These are phyloP conservation scores for Russula emetica DNA, from an alignment of 768 basidiomycete genomes.

Conservation along the genomic window DNA sequence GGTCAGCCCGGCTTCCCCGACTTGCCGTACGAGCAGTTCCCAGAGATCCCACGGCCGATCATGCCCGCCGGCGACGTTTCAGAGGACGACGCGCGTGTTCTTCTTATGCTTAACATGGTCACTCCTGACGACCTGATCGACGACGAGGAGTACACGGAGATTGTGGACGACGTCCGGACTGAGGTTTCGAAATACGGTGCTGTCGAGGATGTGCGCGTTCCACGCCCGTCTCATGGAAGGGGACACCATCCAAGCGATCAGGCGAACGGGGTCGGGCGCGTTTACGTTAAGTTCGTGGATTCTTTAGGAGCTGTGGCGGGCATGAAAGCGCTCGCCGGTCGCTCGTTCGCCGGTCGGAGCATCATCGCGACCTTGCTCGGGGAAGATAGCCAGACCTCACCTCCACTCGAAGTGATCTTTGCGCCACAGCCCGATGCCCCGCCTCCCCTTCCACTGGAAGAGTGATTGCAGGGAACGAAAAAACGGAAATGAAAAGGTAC, in stretches of 20 bases:
- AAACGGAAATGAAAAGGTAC: slow-evolving; percentile 1
- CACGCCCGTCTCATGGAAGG: slow-evolving; percentile 60
- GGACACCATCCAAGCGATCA: slow-evolving; percentile 50
- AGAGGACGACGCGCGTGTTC: slow-evolving; percentile 58
- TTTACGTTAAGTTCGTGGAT: slow-evolving; percentile 84
- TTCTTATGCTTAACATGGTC: slow-evolving; percentile 99
- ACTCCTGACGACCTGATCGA: slow-evolving; percentile 84
- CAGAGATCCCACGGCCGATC: slow-evolving; percentile 81
- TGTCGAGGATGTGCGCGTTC: slow-evolving; percentile 84
- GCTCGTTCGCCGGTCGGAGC: slow-evolving; percentile 80
- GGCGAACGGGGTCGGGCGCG: slow-evolving; percentile 88
- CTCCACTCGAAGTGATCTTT: slow-evolving; percentile 76
- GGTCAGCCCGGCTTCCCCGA: slow-evolving; percentile 59
- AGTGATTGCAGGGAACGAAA: neutral
- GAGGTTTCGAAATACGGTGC: slow-evolving; percentile 78
- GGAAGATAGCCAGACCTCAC: slow-evolving; percentile 82
- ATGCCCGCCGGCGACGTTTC: slow-evolving; percentile 76
- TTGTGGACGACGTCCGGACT: slow-evolving; percentile 91
- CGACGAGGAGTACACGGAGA: slow-evolving; percentile 90
- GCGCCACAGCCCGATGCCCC: slow-evolving; percentile 80
- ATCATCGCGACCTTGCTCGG: slow-evolving; percentile 81
- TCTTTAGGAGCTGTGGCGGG: slow-evolving; percentile 61
- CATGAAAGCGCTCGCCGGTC: slow-evolving; percentile 83
- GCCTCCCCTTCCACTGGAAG: slow-evolving; percentile 59
- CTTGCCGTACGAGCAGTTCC: slow-evolving; percentile 74